Base-by-base conservation (phyloP, 495 filamentous ascomycete species). In the Daldinia bambusicola region DNA sequence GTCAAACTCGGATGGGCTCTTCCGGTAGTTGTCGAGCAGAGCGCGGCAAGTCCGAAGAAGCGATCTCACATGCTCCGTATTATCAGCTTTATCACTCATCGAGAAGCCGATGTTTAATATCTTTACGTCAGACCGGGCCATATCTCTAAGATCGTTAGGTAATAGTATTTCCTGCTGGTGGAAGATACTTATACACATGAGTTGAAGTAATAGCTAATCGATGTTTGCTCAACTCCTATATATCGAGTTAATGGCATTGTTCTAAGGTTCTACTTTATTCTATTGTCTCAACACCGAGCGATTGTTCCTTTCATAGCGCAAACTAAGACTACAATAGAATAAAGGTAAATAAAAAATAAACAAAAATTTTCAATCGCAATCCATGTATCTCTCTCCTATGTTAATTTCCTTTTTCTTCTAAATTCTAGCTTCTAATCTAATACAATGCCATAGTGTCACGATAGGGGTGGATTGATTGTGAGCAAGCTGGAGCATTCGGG, bases 1-100 rank as follows among this genome's bases (percentile, higher is more conserved):
- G 14, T 51, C 55, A 13, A 56, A 37, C 0, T 74, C 78, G 81
- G 84, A 34, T 67, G 71, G 63, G 66, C 57, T 14, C 70, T 64
- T 40, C 84, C 79, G 0, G 82, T 87, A 62, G 10, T 32, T 38
- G 13, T 61, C 34, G 10, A 72, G 65, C 36, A 68, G 26, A 16
- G 61, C 20, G 12, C 7, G 32, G 26, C 64, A 65, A 14, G 40
- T 48, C 5, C 8, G 9, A 16, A 72, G 61, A 8, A 52, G 55
- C 13, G 56, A 16, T 26, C 52, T 55, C 37, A 72, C 51, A 34
- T 67, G 26, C 5, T 34, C 16, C 3, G 34, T 20, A 45, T 67
- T 68, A 6, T 68, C 50, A 6, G 40, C 38, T 16, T 41, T 64
- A 12, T 68, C 70, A 5, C n/a, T 50, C 36, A 8, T 10, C 0